Base-by-base conservation (phyloP, 163 green algal genomes). In the Chlorella variabilis region DNA sequence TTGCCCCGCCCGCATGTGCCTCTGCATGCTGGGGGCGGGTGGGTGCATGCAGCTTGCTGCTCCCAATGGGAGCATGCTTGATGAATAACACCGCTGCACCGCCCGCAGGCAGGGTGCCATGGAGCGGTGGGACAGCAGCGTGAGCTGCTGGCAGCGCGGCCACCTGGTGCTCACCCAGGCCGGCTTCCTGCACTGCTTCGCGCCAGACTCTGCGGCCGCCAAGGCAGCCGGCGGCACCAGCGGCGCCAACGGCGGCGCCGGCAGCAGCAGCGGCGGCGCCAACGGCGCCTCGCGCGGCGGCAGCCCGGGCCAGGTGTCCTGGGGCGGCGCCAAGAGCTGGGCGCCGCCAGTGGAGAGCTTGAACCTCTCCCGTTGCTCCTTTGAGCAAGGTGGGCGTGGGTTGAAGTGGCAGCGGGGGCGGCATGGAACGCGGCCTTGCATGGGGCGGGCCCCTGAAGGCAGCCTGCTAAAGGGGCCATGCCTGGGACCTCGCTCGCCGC, bases 101-200 rank as follows among this genome's bases (percentile, higher is more conserved):
- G 27, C 8, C n/a, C 42, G 75, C 83, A 90, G 77, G 76, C 90
- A 95, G 70, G 93, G 93, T 4, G 63, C 81, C 25, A 90, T 97
- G 86, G 81, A 94, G 62, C 65, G 89, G 0, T 92, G 86, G 85
- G 83, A 93, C 39, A 31, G 75, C 21, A 59, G 61, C 6, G 45
- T 62, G 42, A 42, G 71, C 9, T 42, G 74, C 63, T 97, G 93
- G 93, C 56, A 51, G 48, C 63, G 69, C 7, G 86, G 80, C 33
- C 90, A 95, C 86, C 92, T 90, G 38, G 92, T 97, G 59, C 86
- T 97, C 11, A 97, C 94, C 4, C 85, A 91, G 29, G 88, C 91
- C n/a, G 92, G 93, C 62, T 95, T 93, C 83, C 84, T 96, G 69
- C 93, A 96, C 84, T 96, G 91, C 87, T 95, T 95, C 71, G 33